phyloP scores from a whole-genome alignment of 306 rosid genomes.

The Pterocarpus santalinus region DNA sequence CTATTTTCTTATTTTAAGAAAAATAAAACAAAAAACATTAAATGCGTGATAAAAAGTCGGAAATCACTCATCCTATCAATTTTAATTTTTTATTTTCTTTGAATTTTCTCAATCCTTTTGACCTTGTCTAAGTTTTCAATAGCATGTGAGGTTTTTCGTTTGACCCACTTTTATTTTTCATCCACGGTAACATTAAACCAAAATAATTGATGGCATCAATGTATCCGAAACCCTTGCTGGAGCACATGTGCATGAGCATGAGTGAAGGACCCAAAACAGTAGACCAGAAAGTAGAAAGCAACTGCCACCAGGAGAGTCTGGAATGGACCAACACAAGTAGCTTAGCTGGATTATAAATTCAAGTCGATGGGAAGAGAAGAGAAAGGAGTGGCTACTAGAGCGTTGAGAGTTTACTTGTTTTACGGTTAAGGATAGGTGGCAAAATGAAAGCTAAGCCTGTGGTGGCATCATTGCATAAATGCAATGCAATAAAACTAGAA shows the following conservation, averaged over 20 bases:
- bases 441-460: slow-evolving; percentile 23
- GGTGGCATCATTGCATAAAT: not conserved
- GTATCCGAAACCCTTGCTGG: not conserved
- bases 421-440: not conserved
- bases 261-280: not conserved
- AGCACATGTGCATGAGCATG: not conserved
- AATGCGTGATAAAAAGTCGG: too few relatives aligned
- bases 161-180: not conserved
- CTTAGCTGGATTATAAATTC: slow-evolving; percentile 37
- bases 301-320: not conserved
- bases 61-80: too few relatives aligned
- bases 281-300: not conserved
- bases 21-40: too few relatives aligned
- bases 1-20: too few relatives aligned
- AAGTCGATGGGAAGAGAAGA: not conserved
- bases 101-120: too few relatives aligned
- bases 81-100: too few relatives aligned
- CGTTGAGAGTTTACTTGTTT: not conserved
- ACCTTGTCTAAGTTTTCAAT: not conserved
- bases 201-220: not conserved
- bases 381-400: not conserved
- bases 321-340: slow-evolving; percentile 10
- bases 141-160: not conserved
- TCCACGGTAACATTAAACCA: not conserved
- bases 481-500: not conserved